Evolutionary conservation across 1,284 basidiomycete genomes (phyloP), one percentile per base, ranked within the genome.

Genomic region (Apiotrichum siamense): DNA sequence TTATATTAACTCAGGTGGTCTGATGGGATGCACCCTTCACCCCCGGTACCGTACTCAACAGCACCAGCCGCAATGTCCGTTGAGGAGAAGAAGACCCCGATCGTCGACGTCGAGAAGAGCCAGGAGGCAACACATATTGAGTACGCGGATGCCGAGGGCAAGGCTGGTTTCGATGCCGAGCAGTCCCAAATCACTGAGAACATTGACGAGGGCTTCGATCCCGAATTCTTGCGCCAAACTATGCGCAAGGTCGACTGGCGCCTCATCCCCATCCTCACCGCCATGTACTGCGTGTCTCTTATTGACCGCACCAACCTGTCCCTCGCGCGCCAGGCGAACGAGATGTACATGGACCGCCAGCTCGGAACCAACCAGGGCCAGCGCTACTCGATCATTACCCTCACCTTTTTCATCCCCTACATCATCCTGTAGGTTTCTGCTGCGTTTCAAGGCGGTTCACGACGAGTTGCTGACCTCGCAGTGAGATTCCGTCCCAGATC

Each of bases 361-460:
- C 58, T 74, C 4, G 27, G 59, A 13, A 49, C 58, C 12, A n/a
- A 21, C 20, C 13, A 43, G 7, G 38, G 38, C 29, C 66, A 74
- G 33, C 62, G 69, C 37, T 75, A 73, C 58, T 63, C 63, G 25
- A 63, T 74, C 48, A 63, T 70, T 46, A 62, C 40, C 10, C 15
- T 27, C 18, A 24, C 33, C 15, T 27, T 44, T 21, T 27, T 32
- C n/a, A 7, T 23, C 7, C 12, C 29, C 3, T 23, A 33, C 23
- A 27, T n/a, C n/a, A n/a, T n/a, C n/a, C 25, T 21, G 4, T 13
- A 7, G 18, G 3, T 7, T 5, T 12, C 17, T 23, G 11, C 7
- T 17, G 3, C 5, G 3, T 18, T 11, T 7, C 17, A 26, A 4
- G 2, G n/a, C 13, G 10, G 13, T 17, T 25, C 27, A n/a, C 26